Conservation (phyloP, 2,329 filamentous ascomycete genomes). For the Botrytis porri region DNA sequence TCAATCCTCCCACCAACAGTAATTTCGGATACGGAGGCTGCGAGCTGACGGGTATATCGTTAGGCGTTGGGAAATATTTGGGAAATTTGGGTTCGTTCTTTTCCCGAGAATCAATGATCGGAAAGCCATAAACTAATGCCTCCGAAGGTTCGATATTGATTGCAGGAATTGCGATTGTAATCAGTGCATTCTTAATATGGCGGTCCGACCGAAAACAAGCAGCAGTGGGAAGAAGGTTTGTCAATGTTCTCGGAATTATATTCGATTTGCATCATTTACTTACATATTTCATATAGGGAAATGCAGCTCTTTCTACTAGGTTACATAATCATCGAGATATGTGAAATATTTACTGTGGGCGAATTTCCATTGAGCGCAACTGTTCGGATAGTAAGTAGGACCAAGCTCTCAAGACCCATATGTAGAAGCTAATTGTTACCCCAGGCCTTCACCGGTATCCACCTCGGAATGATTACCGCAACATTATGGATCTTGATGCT, state of each 20-base stretch:
- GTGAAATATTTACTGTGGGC: conserved; percentile 94
- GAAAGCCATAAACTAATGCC: conserved; percentile 34
- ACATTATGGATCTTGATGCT: conserved; percentile 88
- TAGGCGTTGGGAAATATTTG: conserved; percentile 64
- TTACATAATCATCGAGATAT: conserved; percentile 85
- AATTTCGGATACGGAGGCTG: conserved; percentile 56
- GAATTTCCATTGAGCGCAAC: conserved; percentile 72
- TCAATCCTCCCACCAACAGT: conserved; percentile 44
- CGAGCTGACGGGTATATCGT: conserved; percentile 68
- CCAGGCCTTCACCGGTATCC: conserved; percentile 83
- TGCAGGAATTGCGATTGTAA: conserved; percentile 70
- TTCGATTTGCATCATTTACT: not conserved
- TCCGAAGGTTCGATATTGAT: conserved; percentile 78
- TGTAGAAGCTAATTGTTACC: conserved; percentile 18
- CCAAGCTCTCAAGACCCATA: conserved; percentile 5
- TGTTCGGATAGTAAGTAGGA: conserved; percentile 65
- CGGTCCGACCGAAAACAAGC: conserved; percentile 87
- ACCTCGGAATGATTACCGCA: conserved; percentile 84
- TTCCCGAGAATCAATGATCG: conserved; percentile 25
- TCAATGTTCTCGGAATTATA: not conserved
- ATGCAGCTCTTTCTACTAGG: conserved; percentile 91
- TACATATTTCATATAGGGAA: conserved; percentile 57
- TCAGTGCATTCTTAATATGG: conserved; percentile 66
- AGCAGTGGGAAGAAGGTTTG: conserved; percentile 84
- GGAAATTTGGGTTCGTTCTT: conserved; percentile 75